phyloP scores from a whole-genome alignment of 139 green algal genomes.

The Chlamydomonas incerta region DNA sequence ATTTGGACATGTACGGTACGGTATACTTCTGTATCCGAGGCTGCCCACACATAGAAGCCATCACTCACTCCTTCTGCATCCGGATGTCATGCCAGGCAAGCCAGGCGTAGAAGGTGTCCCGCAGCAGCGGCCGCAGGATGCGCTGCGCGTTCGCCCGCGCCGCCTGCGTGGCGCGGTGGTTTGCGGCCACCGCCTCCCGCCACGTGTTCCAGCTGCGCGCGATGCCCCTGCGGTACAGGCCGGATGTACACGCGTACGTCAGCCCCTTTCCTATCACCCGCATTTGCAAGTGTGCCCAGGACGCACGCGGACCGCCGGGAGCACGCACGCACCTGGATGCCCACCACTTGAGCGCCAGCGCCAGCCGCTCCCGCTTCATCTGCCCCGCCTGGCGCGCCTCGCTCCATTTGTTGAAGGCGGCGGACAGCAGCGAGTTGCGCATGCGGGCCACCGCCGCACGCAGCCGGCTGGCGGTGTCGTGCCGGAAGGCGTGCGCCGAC shows the following conservation, averaged over 20 bases:
- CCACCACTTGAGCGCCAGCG: constrained; percentile 14
- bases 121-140: constrained; percentile 14
- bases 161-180: not conserved
- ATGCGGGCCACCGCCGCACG: not conserved
- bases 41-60: no score
- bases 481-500: not conserved
- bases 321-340: not conserved
- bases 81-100: not conserved
- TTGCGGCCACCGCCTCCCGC: not conserved
- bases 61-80: no score
- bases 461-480: not conserved
- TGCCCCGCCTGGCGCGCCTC: not conserved
- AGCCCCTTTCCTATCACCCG: no score
- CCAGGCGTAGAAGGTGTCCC: not conserved
- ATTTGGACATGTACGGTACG: no score
- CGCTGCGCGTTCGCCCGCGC: not conserved
- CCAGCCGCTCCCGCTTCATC: not conserved
- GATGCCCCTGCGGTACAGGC: not conserved
- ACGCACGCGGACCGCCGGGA: no score
- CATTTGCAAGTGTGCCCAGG: no score
- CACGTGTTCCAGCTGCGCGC: constrained; percentile 10
- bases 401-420: constrained; percentile 23
- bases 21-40: no score
- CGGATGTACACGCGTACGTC: no score
- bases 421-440: constrained; percentile 1